Evolutionary conservation across 2,329 filamentous ascomycete species (phyloP).

Genomic region (Trichoderma koningii): DNA sequence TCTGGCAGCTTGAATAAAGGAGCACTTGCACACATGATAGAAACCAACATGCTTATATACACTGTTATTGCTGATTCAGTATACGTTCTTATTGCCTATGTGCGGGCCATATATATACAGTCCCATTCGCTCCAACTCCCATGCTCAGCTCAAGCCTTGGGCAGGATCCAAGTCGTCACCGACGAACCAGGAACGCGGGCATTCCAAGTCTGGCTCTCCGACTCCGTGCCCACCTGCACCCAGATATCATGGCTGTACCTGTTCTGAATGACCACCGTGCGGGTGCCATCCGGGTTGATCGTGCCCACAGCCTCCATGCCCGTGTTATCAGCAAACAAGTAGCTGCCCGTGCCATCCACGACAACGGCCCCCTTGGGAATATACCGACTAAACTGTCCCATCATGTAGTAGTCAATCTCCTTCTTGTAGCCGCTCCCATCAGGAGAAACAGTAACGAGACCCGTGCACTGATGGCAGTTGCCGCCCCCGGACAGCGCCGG

Average conservation of each 20-base stretch:
- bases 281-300: constrained; percentile 49
- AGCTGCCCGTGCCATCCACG: constrained; percentile 47
- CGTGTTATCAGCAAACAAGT: constrained; percentile 43
- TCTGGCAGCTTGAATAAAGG: not conserved
- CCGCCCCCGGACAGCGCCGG: constrained; percentile 46
- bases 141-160: constrained; percentile 25
- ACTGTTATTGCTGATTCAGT: too few species aligned
- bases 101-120: constrained; percentile 10
- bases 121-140: not conserved
- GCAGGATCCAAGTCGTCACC: constrained; percentile 46
- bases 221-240: constrained; percentile 41
- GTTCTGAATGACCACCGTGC: constrained; percentile 50
- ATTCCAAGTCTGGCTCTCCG: constrained; percentile 44
- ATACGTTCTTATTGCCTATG: not conserved
- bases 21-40: not conserved
- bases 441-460: constrained; percentile 58
- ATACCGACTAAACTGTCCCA: constrained; percentile 54
- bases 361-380: constrained; percentile 50
- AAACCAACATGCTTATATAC: not conserved
- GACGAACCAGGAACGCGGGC: constrained; percentile 41
- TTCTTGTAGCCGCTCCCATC: constrained; percentile 46
- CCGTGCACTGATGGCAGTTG: constrained; percentile 47
- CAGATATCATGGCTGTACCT: constrained; percentile 49
- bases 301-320: constrained; percentile 50
- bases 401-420: constrained; percentile 55